Conservation (phyloP, 345 rosid genomes). For the Brassica incana region DNA sequence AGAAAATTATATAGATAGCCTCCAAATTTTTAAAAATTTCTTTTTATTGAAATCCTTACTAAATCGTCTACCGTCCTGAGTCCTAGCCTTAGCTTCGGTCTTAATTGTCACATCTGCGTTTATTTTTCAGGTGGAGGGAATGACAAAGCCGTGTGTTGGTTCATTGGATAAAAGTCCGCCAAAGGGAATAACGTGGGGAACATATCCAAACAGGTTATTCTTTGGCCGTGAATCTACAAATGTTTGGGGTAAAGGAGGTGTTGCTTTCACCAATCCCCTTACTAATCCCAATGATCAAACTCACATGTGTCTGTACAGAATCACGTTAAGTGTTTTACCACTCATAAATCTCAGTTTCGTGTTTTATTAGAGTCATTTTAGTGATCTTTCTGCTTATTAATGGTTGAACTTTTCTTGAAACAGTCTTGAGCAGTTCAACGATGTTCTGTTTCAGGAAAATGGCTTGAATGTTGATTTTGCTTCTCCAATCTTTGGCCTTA, state of each 20-base stretch:
- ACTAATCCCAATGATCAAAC: conserved; percentile 46
- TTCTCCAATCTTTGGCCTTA: conserved; percentile 56
- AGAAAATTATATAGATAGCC: too few species aligned
- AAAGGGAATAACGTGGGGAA: neutral
- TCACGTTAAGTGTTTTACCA: conserved; percentile 55
- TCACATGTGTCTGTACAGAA: conserved; percentile 67
- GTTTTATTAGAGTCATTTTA: neutral
- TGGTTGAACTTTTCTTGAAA: neutral
- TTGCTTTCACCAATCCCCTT: conserved; percentile 75
- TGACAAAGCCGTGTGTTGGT: neutral
- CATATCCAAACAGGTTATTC: neutral
- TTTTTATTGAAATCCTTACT: too few species aligned
- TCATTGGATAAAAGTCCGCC: neutral
- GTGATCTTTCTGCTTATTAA: conserved; percentile 5
- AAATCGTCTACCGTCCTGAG: too few species aligned
- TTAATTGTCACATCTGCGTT: neutral
- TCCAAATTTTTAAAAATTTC: too few species aligned
- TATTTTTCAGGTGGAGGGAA: neutral
- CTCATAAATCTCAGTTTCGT: neutral
- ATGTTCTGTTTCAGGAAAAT: conserved; percentile 78
- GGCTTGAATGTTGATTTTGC: conserved; percentile 34
- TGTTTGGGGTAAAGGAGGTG: conserved; percentile 53
- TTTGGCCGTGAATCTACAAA: neutral
- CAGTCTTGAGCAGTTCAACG: conserved; percentile 97
- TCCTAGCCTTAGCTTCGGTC: neutral